phyloP scores from a whole-genome alignment of 805 yeast species.

The Candida peoriensis region DNA sequence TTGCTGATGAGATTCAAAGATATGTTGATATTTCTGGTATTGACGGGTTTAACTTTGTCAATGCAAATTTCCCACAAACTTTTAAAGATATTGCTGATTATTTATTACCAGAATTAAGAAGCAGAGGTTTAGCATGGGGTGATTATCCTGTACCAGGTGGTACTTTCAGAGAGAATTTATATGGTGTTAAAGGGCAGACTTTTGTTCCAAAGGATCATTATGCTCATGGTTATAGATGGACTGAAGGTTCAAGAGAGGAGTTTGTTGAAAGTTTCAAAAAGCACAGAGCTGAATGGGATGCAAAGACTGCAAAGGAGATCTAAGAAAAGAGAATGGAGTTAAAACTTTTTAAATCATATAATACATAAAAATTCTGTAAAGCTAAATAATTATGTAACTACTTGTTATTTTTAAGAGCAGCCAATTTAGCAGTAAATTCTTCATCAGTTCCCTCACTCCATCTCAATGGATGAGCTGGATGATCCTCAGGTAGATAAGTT shows the following conservation, averaged over 20 bases:
- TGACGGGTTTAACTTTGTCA: conserved; percentile 39
- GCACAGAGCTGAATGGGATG: neutral
- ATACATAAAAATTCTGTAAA: too few species aligned
- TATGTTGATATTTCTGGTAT: conserved; percentile 36
- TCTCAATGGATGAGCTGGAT: conserved; percentile 10
- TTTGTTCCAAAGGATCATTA: conserved; percentile 14
- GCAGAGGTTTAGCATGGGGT: conserved; percentile 29
- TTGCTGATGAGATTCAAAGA: conserved; percentile 34
- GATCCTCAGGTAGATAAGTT: conserved; percentile 9
- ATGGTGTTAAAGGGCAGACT: conserved; percentile 15
- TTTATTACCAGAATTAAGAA: conserved; percentile 31
- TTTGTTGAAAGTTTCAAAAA: conserved; percentile 17
- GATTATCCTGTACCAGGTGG: conserved; percentile 31
- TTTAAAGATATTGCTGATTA: conserved; percentile 33
- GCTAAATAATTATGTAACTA: too few species aligned
- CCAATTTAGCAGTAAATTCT: conserved; percentile 14
- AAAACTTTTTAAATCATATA: too few species aligned
- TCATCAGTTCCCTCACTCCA: conserved; percentile 24
- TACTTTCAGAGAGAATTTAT: conserved; percentile 32
- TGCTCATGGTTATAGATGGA: conserved; percentile 17
- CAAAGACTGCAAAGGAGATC: neutral
- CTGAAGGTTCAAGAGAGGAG: conserved; percentile 23
- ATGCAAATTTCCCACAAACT: conserved; percentile 31
- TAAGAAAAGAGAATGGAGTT: too few species aligned
- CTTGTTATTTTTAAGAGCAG: too few species aligned